Conservation (phyloP, 139 green algal species). For the Marvania coccoides region DNA sequence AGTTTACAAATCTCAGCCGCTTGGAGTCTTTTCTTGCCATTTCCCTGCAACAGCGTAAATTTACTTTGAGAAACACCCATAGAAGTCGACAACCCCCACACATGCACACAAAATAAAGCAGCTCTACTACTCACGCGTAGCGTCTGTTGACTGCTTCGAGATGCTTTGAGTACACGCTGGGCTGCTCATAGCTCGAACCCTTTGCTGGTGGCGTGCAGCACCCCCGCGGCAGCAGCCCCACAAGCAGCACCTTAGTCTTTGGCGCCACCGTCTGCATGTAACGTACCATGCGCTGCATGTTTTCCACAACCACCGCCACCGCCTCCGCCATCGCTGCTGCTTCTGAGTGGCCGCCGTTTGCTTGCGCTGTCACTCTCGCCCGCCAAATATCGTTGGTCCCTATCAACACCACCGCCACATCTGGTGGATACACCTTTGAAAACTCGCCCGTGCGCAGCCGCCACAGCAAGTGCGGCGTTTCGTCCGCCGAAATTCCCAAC, state of each 20-base stretch:
- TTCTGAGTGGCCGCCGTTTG: slow-evolving; percentile 3
- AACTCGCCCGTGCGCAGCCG: slow-evolving; percentile 27
- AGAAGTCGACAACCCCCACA: no score
- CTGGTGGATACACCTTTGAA: background rate
- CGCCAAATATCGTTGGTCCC: slow-evolving; percentile 41
- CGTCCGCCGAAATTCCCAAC: slow-evolving; percentile 27
- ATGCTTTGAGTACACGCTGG: background rate
- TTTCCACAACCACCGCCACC: slow-evolving; percentile 3
- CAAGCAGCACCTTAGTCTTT: slow-evolving; percentile 5
- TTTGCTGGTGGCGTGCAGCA: no score
- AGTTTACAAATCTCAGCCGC: background rate
- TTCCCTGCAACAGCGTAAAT: no score
- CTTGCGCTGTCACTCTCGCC: background rate
- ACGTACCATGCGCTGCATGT: background rate
- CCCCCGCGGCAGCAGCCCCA: slow-evolving; percentile 17
- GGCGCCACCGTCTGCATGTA: background rate
- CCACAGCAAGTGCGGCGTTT: slow-evolving; percentile 37
- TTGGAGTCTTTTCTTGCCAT: no score
- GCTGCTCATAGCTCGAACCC: background rate
- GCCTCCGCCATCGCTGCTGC: background rate
- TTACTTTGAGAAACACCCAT: no score
- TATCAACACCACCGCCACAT: slow-evolving; percentile 28
- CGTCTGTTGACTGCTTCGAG: slow-evolving; percentile 4
- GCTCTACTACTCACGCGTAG: background rate
- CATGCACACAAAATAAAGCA: no score